Percentiles rank a stretch among this genome's conserved stretches.
Conservation (phyloP, 305 asterid genomes). For the Solanum hybrid region DNA sequence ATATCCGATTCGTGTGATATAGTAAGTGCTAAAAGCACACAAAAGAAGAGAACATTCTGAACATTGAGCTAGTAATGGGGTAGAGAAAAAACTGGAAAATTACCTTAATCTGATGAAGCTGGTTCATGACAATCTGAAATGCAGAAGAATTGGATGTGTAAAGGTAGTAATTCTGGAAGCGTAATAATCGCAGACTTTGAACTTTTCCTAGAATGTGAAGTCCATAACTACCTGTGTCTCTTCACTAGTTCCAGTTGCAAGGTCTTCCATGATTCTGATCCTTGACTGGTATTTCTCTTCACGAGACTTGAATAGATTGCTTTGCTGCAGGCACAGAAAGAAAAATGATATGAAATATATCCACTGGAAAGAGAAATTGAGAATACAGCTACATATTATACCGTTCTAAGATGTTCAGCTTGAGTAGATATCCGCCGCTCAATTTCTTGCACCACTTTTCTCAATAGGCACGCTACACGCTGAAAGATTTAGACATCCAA, state of each 20-base stretch:
- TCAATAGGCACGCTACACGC: conserved; percentile 81
- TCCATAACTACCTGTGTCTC: conserved; percentile 45
- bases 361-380: not conserved
- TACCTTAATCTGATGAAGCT: conserved; percentile 58
- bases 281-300: conserved; percentile 92
- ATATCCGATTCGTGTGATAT: not conserved
- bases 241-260: conserved; percentile 63
- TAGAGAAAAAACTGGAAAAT: not conserved
- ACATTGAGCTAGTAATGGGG: not conserved
- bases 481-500: conserved; percentile 17
- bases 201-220: not conserved
- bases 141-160: not conserved
- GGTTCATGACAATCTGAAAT: conserved; percentile 54
- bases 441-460: conserved; percentile 93
- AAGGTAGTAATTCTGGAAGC: not conserved
- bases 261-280: conserved; percentile 82
- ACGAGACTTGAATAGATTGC: conserved; percentile 68
- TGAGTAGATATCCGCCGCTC: conserved; percentile 85
- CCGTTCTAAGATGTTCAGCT: conserved; percentile 75
- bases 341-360: not conserved
- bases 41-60: not conserved
- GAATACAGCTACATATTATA: conserved; percentile 16
- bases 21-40: not conserved
- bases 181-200: not conserved
- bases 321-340: conserved; percentile 51